Base-by-base conservation (phyloP, 1,284 basidiomycete genomes). In the Polyporus tsugae region DNA sequence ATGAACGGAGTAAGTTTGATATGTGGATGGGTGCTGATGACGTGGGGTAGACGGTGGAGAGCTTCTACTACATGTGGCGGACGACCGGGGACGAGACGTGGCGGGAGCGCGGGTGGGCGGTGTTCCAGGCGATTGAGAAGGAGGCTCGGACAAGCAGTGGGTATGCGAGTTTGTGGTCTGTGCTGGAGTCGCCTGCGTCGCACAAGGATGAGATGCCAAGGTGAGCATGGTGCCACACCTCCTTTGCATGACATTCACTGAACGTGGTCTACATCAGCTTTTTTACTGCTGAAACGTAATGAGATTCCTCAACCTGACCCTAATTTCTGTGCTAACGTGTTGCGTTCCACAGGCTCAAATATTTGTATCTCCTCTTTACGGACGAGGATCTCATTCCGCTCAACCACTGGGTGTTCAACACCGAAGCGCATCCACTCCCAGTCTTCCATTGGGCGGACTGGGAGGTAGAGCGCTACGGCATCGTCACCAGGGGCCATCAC, bases 401-500 rank as follows among this genome's bases (percentile, higher is more conserved):
- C 57, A 88, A 92, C 70, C 79, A 86, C 70, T 95, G 91, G 88
- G 92, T 95, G 39, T 91, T 96, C 78, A 96, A 95, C 77, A 96
- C 95, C 4, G 95, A 95, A 79, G 93, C 92, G 5, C 93, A 95
- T 75, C 89, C 92, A 1, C 80, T 95, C 9, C 93, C 92, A 5
- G 82, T 92, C n/a, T 93, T 94, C 74, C 77, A 85, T 63, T 93
- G 90, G 91, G 86, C 84, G 4, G 71, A 74, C 10, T 77, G 75
- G 78, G 80, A 81, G 73, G 77, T 36, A 4, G 55, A 58, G 55
- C 55, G 55, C 19, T 58, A 58, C 35, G 19, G 17, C 35, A 58
- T 58, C 55, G 35, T 15, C 35, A n/a, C 35, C 35, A 35, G 35
- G 5, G 33, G n/a, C 17, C 35, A 19, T 4, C 35, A 9, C 55